phyloP scores from a whole-genome alignment of 306 rosid species.

The Malus domestica region ASM211411v1 NC_041797.1:32476001-32476500 shows the following conservation, averaged over 20 bases:
- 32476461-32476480: conserved; percentile 97
- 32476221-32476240: too few relatives aligned
- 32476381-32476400: conserved; percentile 95
- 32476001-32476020: not conserved
- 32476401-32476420: conserved; percentile 90
- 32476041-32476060: not conserved
- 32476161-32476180: too few relatives aligned
- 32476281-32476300: not conserved
- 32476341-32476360: conserved; percentile 74
- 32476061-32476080: not conserved
- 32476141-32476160: too few relatives aligned
- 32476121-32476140: too few relatives aligned
- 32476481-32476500: conserved; percentile 79
- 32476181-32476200: too few relatives aligned
- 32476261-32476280: not conserved
- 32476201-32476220: too few relatives aligned
- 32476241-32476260: not conserved
- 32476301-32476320: not conserved
- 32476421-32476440: conserved; percentile 54
- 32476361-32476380: conserved; percentile 78
- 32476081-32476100: not conserved
- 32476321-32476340: conserved; percentile 15
- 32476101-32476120: not conserved
- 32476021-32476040: not conserved
- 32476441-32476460: conserved; percentile 75